A percentile compares a stretch with the other conserved stretches of the same genome.
phyloP scores from a whole-genome alignment of 179 eudicot genomes.

The Corrigiola litoralis region DNA sequence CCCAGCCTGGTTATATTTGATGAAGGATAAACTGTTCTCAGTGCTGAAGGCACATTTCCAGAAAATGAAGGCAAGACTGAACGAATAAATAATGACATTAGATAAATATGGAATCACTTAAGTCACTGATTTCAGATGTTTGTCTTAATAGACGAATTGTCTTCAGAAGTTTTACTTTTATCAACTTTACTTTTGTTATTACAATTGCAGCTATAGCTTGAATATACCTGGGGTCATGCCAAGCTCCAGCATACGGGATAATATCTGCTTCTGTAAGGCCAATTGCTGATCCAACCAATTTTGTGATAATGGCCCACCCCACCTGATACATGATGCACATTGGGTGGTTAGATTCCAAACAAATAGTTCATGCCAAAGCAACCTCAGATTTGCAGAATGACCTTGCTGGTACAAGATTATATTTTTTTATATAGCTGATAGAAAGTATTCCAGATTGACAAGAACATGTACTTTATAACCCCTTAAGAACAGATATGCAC shows the following conservation, averaged over 20 bases:
- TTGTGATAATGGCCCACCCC: constrained; percentile 98
- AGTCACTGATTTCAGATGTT: too few relatives aligned
- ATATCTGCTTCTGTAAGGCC: constrained; percentile 70
- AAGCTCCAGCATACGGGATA: constrained; percentile 78
- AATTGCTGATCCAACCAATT: constrained; percentile 87
- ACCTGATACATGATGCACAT: constrained; percentile 40
- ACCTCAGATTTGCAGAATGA: not conserved
- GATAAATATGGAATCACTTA: not conserved
- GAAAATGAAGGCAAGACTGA: constrained; percentile 96
- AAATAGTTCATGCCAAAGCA: constrained; percentile 1
- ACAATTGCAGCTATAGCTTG: not conserved
- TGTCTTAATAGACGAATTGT: not conserved
- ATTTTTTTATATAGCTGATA: not conserved
- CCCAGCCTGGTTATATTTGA: constrained; percentile 92
- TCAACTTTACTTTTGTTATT: not conserved
- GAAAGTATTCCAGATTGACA: not conserved
- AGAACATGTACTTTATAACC: not conserved
- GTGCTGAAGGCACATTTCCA: constrained; percentile 89
- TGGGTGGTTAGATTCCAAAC: constrained; percentile 4
- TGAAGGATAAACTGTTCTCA: constrained; percentile 65
- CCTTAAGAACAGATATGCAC: not conserved
- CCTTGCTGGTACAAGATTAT: not conserved
- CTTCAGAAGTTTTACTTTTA: not conserved
- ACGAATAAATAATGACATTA: constrained; percentile 1
- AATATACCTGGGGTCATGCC: constrained; percentile 96